A percentile compares a stretch with the other conserved stretches of the same genome.
phyloP scores from a whole-genome alignment of 208 protist species.

The Acanthamoeba lenticulata region DNA sequence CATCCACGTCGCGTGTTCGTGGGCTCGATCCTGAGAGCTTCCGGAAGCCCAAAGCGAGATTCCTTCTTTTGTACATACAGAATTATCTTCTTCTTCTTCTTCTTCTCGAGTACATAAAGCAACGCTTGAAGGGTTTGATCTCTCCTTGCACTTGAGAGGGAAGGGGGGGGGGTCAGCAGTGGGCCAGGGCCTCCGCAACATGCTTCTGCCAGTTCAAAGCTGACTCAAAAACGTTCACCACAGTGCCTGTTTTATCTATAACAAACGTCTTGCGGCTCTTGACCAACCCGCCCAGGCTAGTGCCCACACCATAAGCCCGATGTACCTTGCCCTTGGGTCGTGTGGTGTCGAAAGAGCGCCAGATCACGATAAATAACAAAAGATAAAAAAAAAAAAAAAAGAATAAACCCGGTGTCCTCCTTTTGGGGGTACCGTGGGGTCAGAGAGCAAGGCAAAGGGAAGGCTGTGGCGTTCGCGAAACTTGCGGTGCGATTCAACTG shows the following conservation, averaged over 20 bases:
- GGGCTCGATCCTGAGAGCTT: too few species aligned
- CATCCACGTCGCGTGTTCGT: too few species aligned
- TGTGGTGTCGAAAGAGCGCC: neutral
- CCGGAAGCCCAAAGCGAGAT: too few species aligned
- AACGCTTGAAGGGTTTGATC: too few species aligned
- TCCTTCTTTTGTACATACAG: too few species aligned
- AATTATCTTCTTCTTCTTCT: too few species aligned
- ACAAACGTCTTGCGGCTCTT: constrained; percentile 53
- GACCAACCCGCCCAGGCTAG: neutral
- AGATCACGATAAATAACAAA: neutral
- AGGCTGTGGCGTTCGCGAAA: neutral
- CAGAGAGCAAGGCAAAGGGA: constrained; percentile 1
- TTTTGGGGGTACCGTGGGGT: neutral
- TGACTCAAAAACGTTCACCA: constrained; percentile 14
- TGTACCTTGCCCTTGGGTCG: neutral
- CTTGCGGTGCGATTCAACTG: constrained; percentile 37
- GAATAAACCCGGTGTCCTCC: neutral
- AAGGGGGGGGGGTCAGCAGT: neutral
- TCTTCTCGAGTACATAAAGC: too few species aligned
- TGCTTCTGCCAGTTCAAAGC: constrained; percentile 48
- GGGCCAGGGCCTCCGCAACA: constrained; percentile 38
- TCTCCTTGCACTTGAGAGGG: neutral
- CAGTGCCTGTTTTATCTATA: neutral
- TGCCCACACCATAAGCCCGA: neutral
- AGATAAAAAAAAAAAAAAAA: neutral